Evolutionary conservation across 306 rosid species (phyloP), one percentile per base, ranked within the genome.

Genomic region (Gleditsia sinensis): DNA sequence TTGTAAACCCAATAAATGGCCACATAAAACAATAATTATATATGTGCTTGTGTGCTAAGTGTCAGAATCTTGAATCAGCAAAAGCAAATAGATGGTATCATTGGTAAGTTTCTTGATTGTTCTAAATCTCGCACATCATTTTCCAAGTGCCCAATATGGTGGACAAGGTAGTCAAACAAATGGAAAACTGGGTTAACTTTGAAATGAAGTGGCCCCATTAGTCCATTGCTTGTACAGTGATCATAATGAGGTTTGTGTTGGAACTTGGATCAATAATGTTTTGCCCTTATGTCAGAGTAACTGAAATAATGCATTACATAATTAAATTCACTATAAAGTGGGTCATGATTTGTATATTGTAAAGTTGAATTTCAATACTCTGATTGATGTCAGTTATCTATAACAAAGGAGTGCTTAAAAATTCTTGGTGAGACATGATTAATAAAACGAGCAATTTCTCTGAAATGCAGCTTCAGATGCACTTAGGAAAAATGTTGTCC

Each of bases 211-310:
- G 83, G 84, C 85, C 79, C 82, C 81, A 25, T 49, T 75, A 68
- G 66, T 46, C 67, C 80, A 77, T 54, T 53, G 72, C 67, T 74
- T 77, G 67, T 60, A 54, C 86, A 77, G 67, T 77, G 63, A 79
- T 69, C 78, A 83, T 83, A 71, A 83, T 80, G 83, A 81, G 77
- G 57, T 57, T 75, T 59, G 78, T 81, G 82, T 86, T 86, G 90
- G 90, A 81, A 86, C 87, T 86, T 81, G 90, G 40, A 75, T 71
- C 82, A 72, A 83, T 78, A 80, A 86, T 86, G 79, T 48, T 67
- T 60, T 59, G 60, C 76, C 37, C 70, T 70, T 17, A 46, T 79
- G 77, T 69, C 90, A 78, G 81, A 71, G 7, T 75, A 78, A 66
- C 71, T 28, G 71, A 23, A 80, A 68, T 50, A 40, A 78, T 67